Conservation (phyloP, 257 asterid species). For the Echium plantagineum region DNA sequence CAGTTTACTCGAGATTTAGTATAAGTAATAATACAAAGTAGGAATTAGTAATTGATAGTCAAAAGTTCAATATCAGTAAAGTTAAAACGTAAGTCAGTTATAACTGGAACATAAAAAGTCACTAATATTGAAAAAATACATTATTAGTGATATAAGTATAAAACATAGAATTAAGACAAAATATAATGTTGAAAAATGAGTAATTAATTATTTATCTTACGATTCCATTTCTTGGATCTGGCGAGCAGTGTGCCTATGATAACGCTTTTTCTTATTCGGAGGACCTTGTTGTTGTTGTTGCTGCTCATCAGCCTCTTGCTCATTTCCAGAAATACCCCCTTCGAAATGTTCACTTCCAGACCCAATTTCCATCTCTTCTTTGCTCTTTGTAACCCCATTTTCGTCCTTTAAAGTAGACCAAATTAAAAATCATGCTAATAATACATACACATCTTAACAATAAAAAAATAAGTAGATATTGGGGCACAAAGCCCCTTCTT, state of each 20-base stretch:
- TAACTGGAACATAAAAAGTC: no score
- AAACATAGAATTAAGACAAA: background rate
- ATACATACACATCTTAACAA: no score
- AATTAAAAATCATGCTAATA: no score
- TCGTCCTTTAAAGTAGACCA: slow-evolving; percentile 33
- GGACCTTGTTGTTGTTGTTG: slow-evolving; percentile 15
- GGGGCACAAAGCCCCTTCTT: no score
- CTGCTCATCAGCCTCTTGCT: slow-evolving; percentile 29
- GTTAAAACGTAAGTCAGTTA: no score
- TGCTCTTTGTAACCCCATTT: slow-evolving; percentile 41
- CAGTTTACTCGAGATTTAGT: no score
- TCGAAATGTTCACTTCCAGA: slow-evolving; percentile 80
- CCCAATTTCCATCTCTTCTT: slow-evolving; percentile 74
- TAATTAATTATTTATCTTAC: slow-evolving; percentile 19
- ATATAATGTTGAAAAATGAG: background rate
- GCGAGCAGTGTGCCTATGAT: slow-evolving; percentile 81
- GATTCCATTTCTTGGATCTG: slow-evolving; percentile 99
- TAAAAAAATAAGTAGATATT: no score
- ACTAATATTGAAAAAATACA: no score
- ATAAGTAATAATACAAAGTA: no score
- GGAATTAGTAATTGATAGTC: no score
- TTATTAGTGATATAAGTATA: no score
- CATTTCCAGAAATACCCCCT: slow-evolving; percentile 61
- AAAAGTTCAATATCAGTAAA: no score
- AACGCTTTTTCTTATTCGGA: slow-evolving; percentile 65